Evolutionary conservation across 306 rosid genomes (phyloP).

Genomic region (Hippophae gyantsensis): DNA sequence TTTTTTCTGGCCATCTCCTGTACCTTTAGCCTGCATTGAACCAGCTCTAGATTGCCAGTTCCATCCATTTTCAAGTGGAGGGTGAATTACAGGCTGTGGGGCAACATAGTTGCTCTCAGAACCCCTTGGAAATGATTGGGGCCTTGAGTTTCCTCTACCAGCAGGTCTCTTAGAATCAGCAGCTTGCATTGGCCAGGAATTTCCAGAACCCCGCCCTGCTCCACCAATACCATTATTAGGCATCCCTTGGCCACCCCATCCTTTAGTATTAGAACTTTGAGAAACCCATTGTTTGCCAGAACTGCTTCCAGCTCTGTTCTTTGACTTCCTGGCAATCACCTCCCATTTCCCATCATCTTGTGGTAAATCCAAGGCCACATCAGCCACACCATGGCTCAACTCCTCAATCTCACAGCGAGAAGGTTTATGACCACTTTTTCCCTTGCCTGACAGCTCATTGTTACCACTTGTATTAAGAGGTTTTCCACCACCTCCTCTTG

Average conservation of each 20-base stretch:
- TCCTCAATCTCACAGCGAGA: constrained; percentile 28
- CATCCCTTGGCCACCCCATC: constrained; percentile 16
- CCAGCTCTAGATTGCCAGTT: constrained; percentile 55
- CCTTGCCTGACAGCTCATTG: constrained; percentile 27
- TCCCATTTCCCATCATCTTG: constrained; percentile 64
- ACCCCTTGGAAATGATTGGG: constrained; percentile 24
- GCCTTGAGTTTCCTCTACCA: constrained; percentile 43
- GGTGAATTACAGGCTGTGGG: constrained; percentile 31
- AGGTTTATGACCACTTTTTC: constrained; percentile 19
- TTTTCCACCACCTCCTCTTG: constrained; percentile 37
- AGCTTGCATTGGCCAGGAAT: constrained; percentile 20
- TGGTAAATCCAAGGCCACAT: constrained; percentile 26
- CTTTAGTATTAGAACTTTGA: constrained; percentile 33
- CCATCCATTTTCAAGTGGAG: constrained; percentile 80
- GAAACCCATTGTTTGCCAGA: constrained; percentile 39
- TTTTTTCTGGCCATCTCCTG: constrained; percentile 14
- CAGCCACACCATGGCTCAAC: constrained; percentile 42
- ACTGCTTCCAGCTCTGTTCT: constrained; percentile 58
- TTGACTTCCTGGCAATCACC: constrained; percentile 48
- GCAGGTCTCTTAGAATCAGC: constrained; percentile 34
- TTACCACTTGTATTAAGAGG: constrained; percentile 4
- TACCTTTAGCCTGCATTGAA: constrained; percentile 24
- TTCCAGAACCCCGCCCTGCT: constrained; percentile 23
- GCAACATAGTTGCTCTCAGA: constrained; percentile 18
- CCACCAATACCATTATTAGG: constrained; percentile 29